Conservation (phyloP, 345 rosid genomes). For the Angophora floribunda region DNA sequence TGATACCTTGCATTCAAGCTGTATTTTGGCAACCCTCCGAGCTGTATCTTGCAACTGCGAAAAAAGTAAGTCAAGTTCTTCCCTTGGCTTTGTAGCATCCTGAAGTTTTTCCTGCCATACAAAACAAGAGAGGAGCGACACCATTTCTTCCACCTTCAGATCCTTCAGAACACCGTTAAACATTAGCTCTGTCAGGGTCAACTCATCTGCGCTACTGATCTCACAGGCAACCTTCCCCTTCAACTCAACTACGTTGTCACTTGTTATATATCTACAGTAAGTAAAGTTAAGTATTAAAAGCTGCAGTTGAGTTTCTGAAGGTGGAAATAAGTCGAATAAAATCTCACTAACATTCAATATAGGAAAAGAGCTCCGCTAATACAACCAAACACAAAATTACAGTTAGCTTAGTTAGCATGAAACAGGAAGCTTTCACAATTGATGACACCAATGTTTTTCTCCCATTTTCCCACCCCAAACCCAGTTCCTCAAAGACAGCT, state of each 20-base stretch:
- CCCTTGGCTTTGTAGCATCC: slow-evolving; percentile 86
- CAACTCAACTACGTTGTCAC: background rate
- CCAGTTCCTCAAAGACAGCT: background rate
- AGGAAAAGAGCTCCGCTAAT: background rate
- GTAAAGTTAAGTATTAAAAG: background rate
- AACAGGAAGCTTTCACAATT: background rate
- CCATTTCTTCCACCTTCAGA: slow-evolving; percentile 82
- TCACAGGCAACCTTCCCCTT: slow-evolving; percentile 1
- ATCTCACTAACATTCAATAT: background rate
- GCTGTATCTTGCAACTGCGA: slow-evolving; percentile 87
- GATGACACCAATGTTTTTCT: background rate
- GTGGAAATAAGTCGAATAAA: background rate
- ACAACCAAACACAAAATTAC: background rate
- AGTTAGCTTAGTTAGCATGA: background rate
- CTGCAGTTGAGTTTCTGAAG: background rate
- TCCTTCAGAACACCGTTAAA: slow-evolving; percentile 88
- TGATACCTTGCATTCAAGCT: slow-evolving; percentile 90
- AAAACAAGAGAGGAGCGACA: slow-evolving; percentile 92
- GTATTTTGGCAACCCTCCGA: slow-evolving; percentile 78
- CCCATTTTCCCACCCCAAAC: slow-evolving; percentile 37
- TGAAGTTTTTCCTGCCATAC: slow-evolving; percentile 96
- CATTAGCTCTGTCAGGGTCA: slow-evolving; percentile 87
- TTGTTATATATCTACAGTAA: background rate
- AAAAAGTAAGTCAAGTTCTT: slow-evolving; percentile 85
- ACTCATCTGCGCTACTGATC: slow-evolving; percentile 77